Evolutionary conservation across 2,329 filamentous ascomycete genomes (phyloP).

Genomic region (Macrophomina phaseolina): DNA sequence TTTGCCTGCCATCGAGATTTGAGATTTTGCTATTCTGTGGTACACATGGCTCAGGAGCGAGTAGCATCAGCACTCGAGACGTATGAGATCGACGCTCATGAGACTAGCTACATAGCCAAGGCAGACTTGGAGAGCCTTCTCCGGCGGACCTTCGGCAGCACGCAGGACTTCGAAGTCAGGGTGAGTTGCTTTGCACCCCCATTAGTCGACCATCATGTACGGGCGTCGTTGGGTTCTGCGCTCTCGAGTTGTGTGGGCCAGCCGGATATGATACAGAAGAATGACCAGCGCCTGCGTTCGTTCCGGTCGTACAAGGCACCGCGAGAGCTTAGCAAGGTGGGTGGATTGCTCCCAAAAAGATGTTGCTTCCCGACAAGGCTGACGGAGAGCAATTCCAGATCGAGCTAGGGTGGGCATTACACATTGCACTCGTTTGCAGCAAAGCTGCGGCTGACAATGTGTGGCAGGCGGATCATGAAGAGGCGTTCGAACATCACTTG

Average conservation of each 20-base stretch:
- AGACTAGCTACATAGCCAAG: too few species aligned
- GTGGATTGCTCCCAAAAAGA: neutral
- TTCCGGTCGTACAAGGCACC: constrained; percentile 16
- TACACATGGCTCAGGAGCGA: too few species aligned
- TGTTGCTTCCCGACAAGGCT: neutral
- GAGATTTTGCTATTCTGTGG: too few species aligned
- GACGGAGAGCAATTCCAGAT: neutral
- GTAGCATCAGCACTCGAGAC: too few species aligned
- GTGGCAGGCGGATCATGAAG: constrained; percentile 2
- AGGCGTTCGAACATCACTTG: neutral
- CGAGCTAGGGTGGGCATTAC: neutral
- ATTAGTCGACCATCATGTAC: too few species aligned
- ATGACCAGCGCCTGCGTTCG: neutral
- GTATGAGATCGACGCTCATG: too few species aligned
- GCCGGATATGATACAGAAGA: neutral
- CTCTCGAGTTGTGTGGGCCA: neutral
- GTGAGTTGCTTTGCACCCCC: too few species aligned
- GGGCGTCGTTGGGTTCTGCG: too few species aligned
- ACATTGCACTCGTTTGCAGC: neutral
- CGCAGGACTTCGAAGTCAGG: too few species aligned
- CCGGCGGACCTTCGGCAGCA: too few species aligned
- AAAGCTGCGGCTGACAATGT: neutral
- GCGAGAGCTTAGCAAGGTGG: neutral
- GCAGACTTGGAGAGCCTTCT: too few species aligned
- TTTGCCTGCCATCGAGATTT: too few species aligned